Base-by-base conservation (phyloP, 441 rosid species). In the Croton setiger region DNA sequence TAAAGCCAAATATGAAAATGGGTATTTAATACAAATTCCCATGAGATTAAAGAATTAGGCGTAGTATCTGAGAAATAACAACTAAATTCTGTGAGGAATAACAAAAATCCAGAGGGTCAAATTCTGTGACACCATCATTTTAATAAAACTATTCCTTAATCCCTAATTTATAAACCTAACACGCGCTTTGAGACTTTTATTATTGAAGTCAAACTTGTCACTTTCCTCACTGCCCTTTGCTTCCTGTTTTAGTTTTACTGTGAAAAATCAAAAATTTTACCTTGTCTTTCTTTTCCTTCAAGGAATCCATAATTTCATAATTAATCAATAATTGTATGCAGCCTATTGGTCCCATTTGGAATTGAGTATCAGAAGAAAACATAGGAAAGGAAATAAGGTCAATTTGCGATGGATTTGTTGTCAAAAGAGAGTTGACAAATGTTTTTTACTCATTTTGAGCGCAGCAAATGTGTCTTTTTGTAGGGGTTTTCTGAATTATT, bases 351-450 rank as follows among this genome's bases (percentile, higher is more conserved):
- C 52, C 52, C 20, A 15, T 5, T 37, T 37, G 4, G n/a, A n/a
- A n/a, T 37, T 27, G 11, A 15, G 48, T 48, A 37, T 60, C 35
- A 35, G 2, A 52, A 7, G 7, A 52, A 52, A 18, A 6, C 21
- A n/a, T 4, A 52, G 55, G 12, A n/a, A 15, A 60, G 54, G 54
- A 54, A 21, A 3, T 2, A 54, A 21, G 27, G 14, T 49, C 68
- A 70, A 66, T 75, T 75, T 58, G 55, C 10, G 54, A 67, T 67
- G 81, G 78, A 59, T 73, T 73, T 73, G 80, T 75, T 71, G 54
- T n/a, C 12, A 20, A 64, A 71, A 45, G 45, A 78, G 77, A 71
- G 82, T 81, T 81, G 85, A 83, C 87, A 85, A 75, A 21, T 78
- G 76, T 69, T 67, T 70, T 55, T 55, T 62, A 69, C 75, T 63